A percentile compares a stretch with the other conserved stretches of the same genome.
phyloP scores from a whole-genome alignment of 768 basidiomycete genomes.

The Amanita rimosa region DNA sequence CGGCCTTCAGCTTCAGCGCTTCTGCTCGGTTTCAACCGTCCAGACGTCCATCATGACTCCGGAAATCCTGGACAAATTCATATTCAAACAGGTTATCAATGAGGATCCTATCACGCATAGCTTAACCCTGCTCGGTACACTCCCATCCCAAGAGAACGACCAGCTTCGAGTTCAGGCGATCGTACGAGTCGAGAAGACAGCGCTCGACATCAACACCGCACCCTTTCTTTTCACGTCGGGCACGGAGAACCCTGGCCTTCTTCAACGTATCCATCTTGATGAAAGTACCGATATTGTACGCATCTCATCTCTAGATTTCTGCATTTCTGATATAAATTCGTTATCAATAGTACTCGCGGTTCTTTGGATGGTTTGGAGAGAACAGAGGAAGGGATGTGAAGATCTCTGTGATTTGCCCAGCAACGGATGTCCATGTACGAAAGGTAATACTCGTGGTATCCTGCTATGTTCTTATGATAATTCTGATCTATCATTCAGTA shows the following conservation, averaged over 20 bases:
- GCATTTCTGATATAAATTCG: background rate
- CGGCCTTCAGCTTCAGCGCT: too few relatives aligned
- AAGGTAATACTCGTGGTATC: constrained; percentile 38
- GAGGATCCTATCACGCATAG: constrained; percentile 55
- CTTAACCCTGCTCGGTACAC: constrained; percentile 57
- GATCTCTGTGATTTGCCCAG: constrained; percentile 78
- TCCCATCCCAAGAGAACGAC: constrained; percentile 22
- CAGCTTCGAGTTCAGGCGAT: constrained; percentile 36
- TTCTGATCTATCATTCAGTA: constrained; percentile 36
- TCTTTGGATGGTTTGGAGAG: constrained; percentile 55
- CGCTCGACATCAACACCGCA: constrained; percentile 37
- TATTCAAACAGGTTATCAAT: constrained; percentile 43
- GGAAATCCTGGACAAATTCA: constrained; percentile 33
- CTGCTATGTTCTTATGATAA: background rate
- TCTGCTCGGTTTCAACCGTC: too few relatives aligned
- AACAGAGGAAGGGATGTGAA: constrained; percentile 53
- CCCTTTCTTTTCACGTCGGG: constrained; percentile 21
- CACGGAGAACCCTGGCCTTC: constrained; percentile 17
- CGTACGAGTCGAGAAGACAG: constrained; percentile 68
- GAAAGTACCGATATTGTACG: constrained; percentile 62
- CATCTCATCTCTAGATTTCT: background rate
- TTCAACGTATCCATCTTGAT: constrained; percentile 36
- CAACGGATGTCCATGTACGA: constrained; percentile 79
- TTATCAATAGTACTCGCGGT: constrained; percentile 62
- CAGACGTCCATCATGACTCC: constrained; percentile 6